A percentile compares a stretch with the other conserved stretches of the same genome.
phyloP scores from a whole-genome alignment of 2,329 filamentous ascomycete species.

The Alternaria sp. region DNA sequence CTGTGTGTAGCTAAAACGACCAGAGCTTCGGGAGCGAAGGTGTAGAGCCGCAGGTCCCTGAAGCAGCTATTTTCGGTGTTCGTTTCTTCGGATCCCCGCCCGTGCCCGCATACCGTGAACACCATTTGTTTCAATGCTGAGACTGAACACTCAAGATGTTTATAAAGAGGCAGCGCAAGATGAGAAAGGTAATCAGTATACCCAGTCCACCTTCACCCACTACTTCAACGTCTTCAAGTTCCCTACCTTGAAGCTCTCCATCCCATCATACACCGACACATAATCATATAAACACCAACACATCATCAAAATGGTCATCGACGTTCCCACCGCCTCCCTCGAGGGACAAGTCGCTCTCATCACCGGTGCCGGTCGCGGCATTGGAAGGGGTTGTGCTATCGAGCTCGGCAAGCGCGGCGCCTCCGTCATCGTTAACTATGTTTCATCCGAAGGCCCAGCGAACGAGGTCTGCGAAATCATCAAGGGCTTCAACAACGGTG shows the following conservation, averaged over 20 bases:
- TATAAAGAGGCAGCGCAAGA: conserved; percentile 15
- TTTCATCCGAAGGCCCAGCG: conserved; percentile 58
- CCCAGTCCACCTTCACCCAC: not conserved
- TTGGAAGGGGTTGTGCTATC: conserved; percentile 69
- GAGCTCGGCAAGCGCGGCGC: conserved; percentile 71
- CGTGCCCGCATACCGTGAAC: conserved; percentile 19
- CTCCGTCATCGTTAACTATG: conserved; percentile 70
- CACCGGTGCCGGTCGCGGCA: conserved; percentile 69
- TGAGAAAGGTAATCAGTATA: conserved; percentile 8
- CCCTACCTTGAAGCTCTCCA: conserved; percentile 1
- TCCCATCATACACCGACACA: conserved; percentile 18
- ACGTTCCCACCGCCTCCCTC: conserved; percentile 57
- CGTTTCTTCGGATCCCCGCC: conserved; percentile 33
- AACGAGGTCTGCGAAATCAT: conserved; percentile 58
- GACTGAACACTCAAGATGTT: conserved; percentile 8
- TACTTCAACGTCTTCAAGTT: not conserved
- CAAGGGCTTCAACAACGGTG: conserved; percentile 54
- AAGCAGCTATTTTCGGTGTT: conserved; percentile 30
- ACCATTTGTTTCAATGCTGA: conserved; percentile 13
- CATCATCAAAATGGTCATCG: conserved; percentile 45
- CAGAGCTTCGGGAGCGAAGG: conserved; percentile 19
- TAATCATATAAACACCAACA: conserved; percentile 2
- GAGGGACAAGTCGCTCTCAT: conserved; percentile 64
- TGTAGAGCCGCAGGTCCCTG: conserved; percentile 32
- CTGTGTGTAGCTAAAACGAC: conserved; percentile 17